Percentiles rank a stretch among this genome's conserved stretches.
Evolutionary conservation across 805 yeast genomes (phyloP).

Genomic region (Nakazawaea molendinolei): DNA sequence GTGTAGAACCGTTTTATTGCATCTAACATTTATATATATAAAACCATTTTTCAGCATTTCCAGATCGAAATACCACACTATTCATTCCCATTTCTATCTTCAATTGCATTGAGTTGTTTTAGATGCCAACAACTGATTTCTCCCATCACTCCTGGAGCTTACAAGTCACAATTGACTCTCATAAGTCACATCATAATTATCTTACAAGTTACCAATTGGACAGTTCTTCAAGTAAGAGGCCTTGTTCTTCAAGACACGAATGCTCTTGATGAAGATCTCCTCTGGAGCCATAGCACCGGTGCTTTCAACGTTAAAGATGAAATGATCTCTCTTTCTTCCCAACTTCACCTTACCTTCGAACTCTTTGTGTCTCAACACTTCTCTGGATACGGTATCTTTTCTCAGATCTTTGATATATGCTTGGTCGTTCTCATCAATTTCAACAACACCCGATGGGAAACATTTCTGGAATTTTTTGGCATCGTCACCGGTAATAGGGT

Average conservation of each 20-base stretch:
- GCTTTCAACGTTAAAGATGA: conserved; percentile 89
- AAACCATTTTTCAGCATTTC: not conserved
- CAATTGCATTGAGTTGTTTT: no score
- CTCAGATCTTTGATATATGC: conserved; percentile 87
- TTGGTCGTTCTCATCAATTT: conserved; percentile 52
- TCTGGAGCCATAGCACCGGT: conserved; percentile 97
- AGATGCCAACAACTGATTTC: no score
- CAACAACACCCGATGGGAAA: conserved; percentile 92
- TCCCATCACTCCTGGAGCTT: no score
- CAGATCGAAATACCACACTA: not conserved
- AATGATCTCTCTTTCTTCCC: conserved; percentile 89
- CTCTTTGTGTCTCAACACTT: conserved; percentile 89
- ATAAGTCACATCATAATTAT: conserved; percentile 4
- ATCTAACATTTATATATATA: not conserved
- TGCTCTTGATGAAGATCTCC: conserved; percentile 88
- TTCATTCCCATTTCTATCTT: no score
- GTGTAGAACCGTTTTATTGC: conserved; percentile 1
- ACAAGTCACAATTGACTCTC: no score
- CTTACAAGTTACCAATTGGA: conserved; percentile 49
- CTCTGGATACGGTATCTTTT: conserved; percentile 94
- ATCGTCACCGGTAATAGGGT: conserved; percentile 68
- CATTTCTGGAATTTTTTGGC: conserved; percentile 81
- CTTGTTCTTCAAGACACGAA: conserved; percentile 79
- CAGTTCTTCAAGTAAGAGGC: conserved; percentile 73
- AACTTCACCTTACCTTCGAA: conserved; percentile 83